These are phyloP conservation scores for Malus hybrid DNA, from an alignment of 331 rosid species.

Conservation along the genomic window DNA sequence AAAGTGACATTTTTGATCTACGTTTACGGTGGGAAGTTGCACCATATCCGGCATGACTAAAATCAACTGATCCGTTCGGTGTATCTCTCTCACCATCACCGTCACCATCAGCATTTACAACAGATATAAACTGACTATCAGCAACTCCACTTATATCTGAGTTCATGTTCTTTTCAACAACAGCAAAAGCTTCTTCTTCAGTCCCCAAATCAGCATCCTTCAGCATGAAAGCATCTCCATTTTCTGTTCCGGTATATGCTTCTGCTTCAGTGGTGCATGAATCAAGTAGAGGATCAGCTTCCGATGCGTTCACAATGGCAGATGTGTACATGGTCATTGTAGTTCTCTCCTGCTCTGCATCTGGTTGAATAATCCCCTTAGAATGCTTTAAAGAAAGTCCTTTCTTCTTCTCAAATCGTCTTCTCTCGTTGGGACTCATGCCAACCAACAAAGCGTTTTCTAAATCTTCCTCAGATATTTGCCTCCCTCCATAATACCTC, in stretches of 20 bases:
- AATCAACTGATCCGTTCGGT: slow-evolving; percentile 24
- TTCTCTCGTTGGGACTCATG: slow-evolving; percentile 83
- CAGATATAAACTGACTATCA: slow-evolving; percentile 10
- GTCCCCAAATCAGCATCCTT: slow-evolving; percentile 21
- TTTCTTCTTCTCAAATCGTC: slow-evolving; percentile 58
- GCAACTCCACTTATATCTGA: slow-evolving; percentile 19
- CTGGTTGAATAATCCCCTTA: slow-evolving; percentile 17
- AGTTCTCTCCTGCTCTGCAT: slow-evolving; percentile 29
- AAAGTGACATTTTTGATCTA: slow-evolving; percentile 59
- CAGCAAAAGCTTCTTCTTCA: slow-evolving; percentile 24
- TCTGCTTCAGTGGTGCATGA: slow-evolving; percentile 17
- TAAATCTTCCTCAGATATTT: slow-evolving; percentile 75
- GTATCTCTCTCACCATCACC: slow-evolving; percentile 6
- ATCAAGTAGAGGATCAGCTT: slow-evolving; percentile 19
- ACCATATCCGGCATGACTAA: slow-evolving; percentile 12
- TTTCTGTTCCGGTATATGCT: background rate
- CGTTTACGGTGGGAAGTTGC: slow-evolving; percentile 31
- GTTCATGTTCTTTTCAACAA: slow-evolving; percentile 10
- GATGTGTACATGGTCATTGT: slow-evolving; percentile 16
- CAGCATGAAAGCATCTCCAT: slow-evolving; percentile 3
- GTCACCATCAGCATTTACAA: slow-evolving; percentile 13
- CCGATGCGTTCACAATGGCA: slow-evolving; percentile 16
- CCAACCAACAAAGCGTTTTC: slow-evolving; percentile 77
- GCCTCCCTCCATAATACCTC: slow-evolving; percentile 83
- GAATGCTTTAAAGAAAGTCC: slow-evolving; percentile 49